Conservation (phyloP, 169 alveolate species). For the Fabrea salina region DNA sequence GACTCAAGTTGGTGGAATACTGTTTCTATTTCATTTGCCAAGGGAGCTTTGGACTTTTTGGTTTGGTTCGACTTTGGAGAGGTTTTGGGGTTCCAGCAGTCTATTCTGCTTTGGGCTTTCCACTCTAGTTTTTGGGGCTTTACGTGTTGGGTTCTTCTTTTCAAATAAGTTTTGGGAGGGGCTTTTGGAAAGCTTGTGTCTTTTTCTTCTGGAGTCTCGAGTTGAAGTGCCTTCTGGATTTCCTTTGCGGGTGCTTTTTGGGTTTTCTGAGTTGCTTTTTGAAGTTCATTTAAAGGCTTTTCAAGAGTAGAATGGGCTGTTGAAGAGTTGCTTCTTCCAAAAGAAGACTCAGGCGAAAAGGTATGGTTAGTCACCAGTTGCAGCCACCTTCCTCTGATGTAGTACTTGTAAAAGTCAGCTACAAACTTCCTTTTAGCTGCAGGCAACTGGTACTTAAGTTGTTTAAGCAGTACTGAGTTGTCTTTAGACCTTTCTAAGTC, state of each 20-base stretch:
- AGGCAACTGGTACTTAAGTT: neutral
- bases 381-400: constrained; percentile 2
- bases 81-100: constrained; percentile 34
- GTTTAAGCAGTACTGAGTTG: neutral
- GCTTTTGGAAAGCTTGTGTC: neutral
- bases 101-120: constrained; percentile 14
- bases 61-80: too few species aligned
- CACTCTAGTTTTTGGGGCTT: constrained; percentile 14
- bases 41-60: too few species aligned
- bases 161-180: constrained; percentile 7
- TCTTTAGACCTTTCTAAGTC: neutral
- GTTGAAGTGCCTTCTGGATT: neutral
- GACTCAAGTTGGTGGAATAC: too few species aligned
- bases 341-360: too few species aligned
- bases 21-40: too few species aligned
- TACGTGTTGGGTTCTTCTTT: constrained; percentile 1
- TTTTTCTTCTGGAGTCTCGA: neutral
- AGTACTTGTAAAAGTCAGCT: neutral
- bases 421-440: neutral
- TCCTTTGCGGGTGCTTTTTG: neutral
- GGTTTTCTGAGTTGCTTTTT: neutral
- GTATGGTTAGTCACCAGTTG: neutral
- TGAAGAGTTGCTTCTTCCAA: neutral
- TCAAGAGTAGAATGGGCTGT: neutral
- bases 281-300: too few species aligned